A percentile compares a stretch with the other conserved stretches of the same genome.
Conservation (phyloP, 1,284 basidiomycete species). For the Naganishia sp. region DNA sequence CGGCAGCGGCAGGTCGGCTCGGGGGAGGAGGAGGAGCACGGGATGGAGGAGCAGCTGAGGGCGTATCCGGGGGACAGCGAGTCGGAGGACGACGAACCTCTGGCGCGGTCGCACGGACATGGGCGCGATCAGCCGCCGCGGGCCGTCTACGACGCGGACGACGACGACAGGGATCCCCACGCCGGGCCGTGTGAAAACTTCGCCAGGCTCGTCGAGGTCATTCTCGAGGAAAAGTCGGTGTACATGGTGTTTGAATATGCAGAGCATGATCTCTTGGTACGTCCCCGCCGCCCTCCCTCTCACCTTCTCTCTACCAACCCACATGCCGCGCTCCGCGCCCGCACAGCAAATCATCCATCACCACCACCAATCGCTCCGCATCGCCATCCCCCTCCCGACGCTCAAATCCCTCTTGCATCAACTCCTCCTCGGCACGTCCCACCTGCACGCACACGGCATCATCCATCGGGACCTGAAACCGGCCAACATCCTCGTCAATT, state of each 20-base stretch:
- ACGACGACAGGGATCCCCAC: neutral
- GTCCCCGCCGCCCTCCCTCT: neutral
- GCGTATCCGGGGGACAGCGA: conserved; percentile 8
- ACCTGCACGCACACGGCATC: conserved; percentile 92
- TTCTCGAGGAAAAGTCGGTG: conserved; percentile 95
- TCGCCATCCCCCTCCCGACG: conserved; percentile 69
- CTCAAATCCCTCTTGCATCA: conserved; percentile 94
- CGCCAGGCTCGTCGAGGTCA: conserved; percentile 87
- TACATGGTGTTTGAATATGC: conserved; percentile 99
- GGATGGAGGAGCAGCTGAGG: conserved; percentile 2
- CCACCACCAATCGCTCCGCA: conserved; percentile 82
- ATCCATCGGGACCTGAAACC: conserved; percentile 91
- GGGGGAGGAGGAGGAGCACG: neutral
- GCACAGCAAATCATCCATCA: conserved; percentile 94
- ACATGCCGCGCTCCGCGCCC: too few species aligned
- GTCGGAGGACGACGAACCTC: neutral
- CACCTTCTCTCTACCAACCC: too few species aligned
- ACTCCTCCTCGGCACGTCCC: conserved; percentile 90
- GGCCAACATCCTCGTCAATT: conserved; percentile 95
- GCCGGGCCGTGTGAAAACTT: conserved; percentile 49
- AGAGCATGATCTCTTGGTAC: conserved; percentile 92
- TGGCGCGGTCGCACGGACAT: neutral
- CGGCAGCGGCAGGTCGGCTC: neutral
- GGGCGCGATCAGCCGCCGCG: too few species aligned
- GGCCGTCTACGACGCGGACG: too few species aligned